These are phyloP conservation scores for Peterozyma xylosa DNA, from an alignment of 805 yeast genomes.

Conservation along the genomic window DNA sequence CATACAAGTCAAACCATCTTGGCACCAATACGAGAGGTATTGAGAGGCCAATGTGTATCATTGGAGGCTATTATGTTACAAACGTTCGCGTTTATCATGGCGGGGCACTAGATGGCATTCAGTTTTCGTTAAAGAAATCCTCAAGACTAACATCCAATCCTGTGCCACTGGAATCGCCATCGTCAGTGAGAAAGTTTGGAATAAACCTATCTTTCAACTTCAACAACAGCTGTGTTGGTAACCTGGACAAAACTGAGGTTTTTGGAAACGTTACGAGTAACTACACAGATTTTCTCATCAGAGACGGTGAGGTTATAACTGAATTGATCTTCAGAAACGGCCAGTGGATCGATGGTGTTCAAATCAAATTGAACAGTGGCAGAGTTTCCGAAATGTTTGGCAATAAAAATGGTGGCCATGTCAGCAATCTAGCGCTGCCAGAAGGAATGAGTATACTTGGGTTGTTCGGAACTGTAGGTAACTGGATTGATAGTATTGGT, in stretches of 20 bases:
- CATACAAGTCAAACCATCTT: slow-evolving; percentile 8
- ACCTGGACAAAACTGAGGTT: slow-evolving; percentile 10
- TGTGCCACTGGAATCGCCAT: slow-evolving; percentile 27
- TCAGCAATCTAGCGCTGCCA: slow-evolving; percentile 57
- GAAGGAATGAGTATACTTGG: slow-evolving; percentile 57
- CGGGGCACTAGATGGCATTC: slow-evolving; percentile 74
- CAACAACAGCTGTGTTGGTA: neutral
- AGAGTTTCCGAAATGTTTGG: slow-evolving; percentile 56
- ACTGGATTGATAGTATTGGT: slow-evolving; percentile 74
- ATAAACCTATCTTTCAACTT: neutral
- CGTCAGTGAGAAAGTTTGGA: slow-evolving; percentile 32
- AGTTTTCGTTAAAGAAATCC: slow-evolving; percentile 31
- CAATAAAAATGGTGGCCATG: slow-evolving; percentile 59
- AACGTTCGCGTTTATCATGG: slow-evolving; percentile 67
- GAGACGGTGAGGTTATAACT: slow-evolving; percentile 48
- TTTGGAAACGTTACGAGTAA: slow-evolving; percentile 49
- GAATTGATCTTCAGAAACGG: slow-evolving; percentile 68
- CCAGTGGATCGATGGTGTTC: slow-evolving; percentile 85
- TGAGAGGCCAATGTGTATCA: slow-evolving; percentile 19
- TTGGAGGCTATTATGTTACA: slow-evolving; percentile 31
- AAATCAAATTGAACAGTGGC: slow-evolving; percentile 55
- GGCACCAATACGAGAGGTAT: slow-evolving; percentile 17
- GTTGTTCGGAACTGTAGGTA: slow-evolving; percentile 57
- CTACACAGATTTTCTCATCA: slow-evolving; percentile 49
- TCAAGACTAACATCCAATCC: slow-evolving; percentile 8